Conservation (phyloP, 768 basidiomycete genomes). For the Mycena galericulata region DNA sequence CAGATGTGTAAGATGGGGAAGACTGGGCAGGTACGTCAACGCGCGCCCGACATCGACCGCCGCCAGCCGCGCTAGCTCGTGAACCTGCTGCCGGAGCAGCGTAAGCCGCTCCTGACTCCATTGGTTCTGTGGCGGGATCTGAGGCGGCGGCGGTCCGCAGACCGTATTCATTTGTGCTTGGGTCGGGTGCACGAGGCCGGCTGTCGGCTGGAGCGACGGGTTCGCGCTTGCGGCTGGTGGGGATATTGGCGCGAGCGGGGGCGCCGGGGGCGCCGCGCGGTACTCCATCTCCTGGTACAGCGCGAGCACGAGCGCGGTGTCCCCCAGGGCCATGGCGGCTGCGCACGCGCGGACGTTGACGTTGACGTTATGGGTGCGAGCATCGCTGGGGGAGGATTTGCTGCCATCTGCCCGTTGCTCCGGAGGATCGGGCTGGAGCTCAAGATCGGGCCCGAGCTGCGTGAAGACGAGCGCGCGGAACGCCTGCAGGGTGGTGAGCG, state of each 20-base stretch:
- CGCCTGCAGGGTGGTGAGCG: not conserved
- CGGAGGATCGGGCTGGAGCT: not conserved
- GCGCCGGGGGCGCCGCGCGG: too few relatives aligned
- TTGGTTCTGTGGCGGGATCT: too few relatives aligned
- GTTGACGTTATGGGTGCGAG: not conserved
- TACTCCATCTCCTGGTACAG: too few relatives aligned
- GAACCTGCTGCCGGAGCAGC: not conserved
- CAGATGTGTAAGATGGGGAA: too few relatives aligned
- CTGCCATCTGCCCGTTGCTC: not conserved
- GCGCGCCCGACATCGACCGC: too few relatives aligned
- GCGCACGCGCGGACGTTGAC: too few relatives aligned
- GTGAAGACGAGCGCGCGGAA: not conserved
- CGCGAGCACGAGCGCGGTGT: too few relatives aligned
- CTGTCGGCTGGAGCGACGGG: not conserved
- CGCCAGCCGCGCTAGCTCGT: not conserved
- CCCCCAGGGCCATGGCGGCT: too few relatives aligned
- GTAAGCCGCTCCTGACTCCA: not conserved
- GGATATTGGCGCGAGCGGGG: too few relatives aligned
- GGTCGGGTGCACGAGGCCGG: not conserved
- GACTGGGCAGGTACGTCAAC: too few relatives aligned
- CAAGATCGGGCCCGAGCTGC: not conserved
- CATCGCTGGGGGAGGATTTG: not conserved
- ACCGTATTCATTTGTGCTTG: not conserved
- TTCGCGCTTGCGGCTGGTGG: too few relatives aligned
- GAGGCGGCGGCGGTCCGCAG: not conserved